phyloP scores from a whole-genome alignment of 2,329 filamentous ascomycete species.

The Passalora sequoiae region DNA sequence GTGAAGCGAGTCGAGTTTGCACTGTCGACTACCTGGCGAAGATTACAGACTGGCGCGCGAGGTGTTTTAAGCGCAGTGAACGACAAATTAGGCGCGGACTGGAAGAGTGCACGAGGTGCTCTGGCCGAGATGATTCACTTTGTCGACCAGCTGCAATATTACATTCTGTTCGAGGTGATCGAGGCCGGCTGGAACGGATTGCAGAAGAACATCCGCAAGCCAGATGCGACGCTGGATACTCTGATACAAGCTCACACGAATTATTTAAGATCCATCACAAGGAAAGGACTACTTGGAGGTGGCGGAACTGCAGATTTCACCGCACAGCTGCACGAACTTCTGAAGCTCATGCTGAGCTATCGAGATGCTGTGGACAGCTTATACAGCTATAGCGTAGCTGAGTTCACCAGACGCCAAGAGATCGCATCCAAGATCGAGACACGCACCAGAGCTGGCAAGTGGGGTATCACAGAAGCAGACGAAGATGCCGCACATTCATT shows the following conservation, averaged over 20 bases:
- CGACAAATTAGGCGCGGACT: conserved; percentile 57
- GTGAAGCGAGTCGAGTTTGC: conserved; percentile 97
- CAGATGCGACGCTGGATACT: conserved; percentile 88
- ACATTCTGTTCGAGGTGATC: conserved; percentile 97
- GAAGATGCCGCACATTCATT: conserved; percentile 34
- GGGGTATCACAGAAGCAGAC: conserved; percentile 57
- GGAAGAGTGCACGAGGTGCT: conserved; percentile 83
- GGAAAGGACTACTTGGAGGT: conserved; percentile 87
- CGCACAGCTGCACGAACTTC: conserved; percentile 81
- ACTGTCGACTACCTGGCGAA: conserved; percentile 82
- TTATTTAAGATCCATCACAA: conserved; percentile 89
- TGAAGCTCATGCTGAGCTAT: conserved; percentile 90
- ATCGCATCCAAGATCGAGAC: conserved; percentile 66
- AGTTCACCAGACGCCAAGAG: conserved; percentile 89
- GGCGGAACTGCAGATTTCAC: conserved; percentile 62
- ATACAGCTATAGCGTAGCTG: conserved; percentile 90
- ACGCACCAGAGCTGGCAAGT: conserved; percentile 58
- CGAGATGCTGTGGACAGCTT: conserved; percentile 89
- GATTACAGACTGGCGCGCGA: conserved; percentile 89
- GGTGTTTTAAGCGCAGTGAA: conserved; percentile 80
- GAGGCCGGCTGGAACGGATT: conserved; percentile 92
- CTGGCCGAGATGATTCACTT: conserved; percentile 99
- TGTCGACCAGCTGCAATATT: conserved; percentile 93
- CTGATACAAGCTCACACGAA: conserved; percentile 85
- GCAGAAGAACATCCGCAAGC: conserved; percentile 67